A percentile compares a stretch with the other conserved stretches of the same genome.
These are phyloP conservation scores for Blumeriella jaapii DNA, from an alignment of 2,329 filamentous ascomycete genomes.

Conservation along the genomic window DNA sequence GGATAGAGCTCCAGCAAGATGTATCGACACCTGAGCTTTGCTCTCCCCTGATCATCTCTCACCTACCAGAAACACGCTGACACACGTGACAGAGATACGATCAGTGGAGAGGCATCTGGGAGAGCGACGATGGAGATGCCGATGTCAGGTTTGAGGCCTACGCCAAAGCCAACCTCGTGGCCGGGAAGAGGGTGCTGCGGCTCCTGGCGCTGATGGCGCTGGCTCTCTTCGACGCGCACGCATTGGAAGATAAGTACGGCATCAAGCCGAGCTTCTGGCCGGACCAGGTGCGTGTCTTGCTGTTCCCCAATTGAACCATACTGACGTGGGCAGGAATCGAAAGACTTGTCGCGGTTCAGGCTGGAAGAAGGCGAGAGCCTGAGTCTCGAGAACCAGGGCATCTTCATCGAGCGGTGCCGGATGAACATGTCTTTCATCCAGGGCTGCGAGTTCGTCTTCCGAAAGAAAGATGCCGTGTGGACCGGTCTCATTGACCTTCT, in stretches of 20 bases:
- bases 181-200: conserved; percentile 12
- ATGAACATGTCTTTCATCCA: conserved; percentile 20
- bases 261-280: conserved; percentile 17
- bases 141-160: conserved; percentile 20
- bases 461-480: conserved; percentile 16
- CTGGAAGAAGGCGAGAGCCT: conserved; percentile 18
- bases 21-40: conserved; percentile 10
- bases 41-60: too few species aligned
- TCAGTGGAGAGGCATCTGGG: conserved; percentile 23
- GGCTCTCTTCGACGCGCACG: conserved; percentile 17
- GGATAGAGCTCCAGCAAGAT: conserved; percentile 20
- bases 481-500: conserved; percentile 16
- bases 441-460: conserved; percentile 18
- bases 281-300: conserved; percentile 15
- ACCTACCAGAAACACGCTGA: conserved; percentile 1
- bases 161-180: conserved; percentile 15
- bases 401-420: conserved; percentile 19
- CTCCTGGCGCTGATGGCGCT: conserved; percentile 18
- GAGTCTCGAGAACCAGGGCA: conserved; percentile 16
- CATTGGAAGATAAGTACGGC: conserved; percentile 20
- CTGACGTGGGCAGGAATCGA: conserved; percentile 14
- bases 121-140: conserved; percentile 13
- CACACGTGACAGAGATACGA: conserved; percentile 20
- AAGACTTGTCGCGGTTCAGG: conserved; percentile 17
- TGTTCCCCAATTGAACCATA: background rate